A percentile compares a stretch with the other conserved stretches of the same genome.
phyloP scores from a whole-genome alignment of 352 stramenopile genomes.

The Globisporangium orthogonon region DNA sequence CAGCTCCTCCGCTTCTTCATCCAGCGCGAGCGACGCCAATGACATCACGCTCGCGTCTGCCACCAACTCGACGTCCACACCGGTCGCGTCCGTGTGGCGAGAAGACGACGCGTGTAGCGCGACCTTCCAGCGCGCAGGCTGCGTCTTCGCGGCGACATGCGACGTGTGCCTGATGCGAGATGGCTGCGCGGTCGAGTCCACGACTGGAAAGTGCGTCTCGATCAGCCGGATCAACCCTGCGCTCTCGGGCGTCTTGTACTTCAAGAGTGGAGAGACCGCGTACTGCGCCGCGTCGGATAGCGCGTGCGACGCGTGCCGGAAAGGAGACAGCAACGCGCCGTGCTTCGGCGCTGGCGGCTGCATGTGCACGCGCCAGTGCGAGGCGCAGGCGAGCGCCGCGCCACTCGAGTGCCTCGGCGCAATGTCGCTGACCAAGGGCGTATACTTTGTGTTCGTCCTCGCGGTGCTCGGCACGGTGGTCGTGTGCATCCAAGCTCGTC shows the following conservation, averaged over 20 bases:
- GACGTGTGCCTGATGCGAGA: constrained; percentile 7
- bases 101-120: constrained; percentile 8
- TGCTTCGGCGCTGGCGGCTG: constrained; percentile 19
- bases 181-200: constrained; percentile 32
- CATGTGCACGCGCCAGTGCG: constrained; percentile 21
- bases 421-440: constrained; percentile 4
- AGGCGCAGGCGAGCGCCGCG: constrained; percentile 6
- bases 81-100: constrained; percentile 5
- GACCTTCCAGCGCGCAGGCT: constrained; percentile 4
- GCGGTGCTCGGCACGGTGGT: constrained; percentile 1
- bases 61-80: not conserved
- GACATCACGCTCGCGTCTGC: not conserved
- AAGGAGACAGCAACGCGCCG: constrained; percentile 5
- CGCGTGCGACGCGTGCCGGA: constrained; percentile 16
- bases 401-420: constrained; percentile 3
- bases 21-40: not conserved
- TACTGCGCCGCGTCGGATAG: constrained; percentile 24
- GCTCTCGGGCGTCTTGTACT: constrained; percentile 16
- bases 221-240: constrained; percentile 11
- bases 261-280: constrained; percentile 8
- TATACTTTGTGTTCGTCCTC: constrained; percentile 10
- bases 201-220: constrained; percentile 30
- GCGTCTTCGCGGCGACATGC: constrained; percentile 10
- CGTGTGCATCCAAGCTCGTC: constrained; percentile 10
- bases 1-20: not conserved